Base-by-base conservation (phyloP, 2,329 filamentous ascomycete genomes). In the Clonostachys byssicola region DNA sequence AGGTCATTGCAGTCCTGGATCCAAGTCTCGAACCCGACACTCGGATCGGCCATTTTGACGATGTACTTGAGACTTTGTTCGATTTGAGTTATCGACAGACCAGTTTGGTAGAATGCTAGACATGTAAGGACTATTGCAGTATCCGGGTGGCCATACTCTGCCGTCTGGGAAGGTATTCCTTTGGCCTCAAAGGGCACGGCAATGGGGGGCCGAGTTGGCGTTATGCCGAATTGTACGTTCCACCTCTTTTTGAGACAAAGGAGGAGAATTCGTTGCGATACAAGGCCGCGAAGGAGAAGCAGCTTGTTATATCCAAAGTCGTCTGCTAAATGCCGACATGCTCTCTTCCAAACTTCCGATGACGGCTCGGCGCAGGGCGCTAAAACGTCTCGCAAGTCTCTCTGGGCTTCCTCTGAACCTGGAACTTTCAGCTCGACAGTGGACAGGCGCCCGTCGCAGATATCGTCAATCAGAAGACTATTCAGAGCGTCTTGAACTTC, bases 111-210 rank as follows among this genome's bases (percentile, higher is more conserved):
- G 56, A 77, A 81, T 2, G 66, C 72, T 0, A 85, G 59, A 2
- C 65, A 78, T 0, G 82, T 85, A 1, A 86, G 59, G 0, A 73
- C 47, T 13, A 85, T 77, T 1, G 77, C 70, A 0, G 78, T 72
- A 40, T 86, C 83, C 0, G 80, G 78, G 36, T 86, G 80, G 12
- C 80, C 81, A 54, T 83, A 86, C 51, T 86, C 81, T 0, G 81
- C 75, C 4, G 77, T 68, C 1, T 69, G 60, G 0, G 76, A 67
- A 0, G 81, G 82, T 4, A 54, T 72, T 44, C 82, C 81, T 47
- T 86, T 86, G 0, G 80, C 80, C 9, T 69, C 68, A 51, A 75
- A 87, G 0, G 81, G 83, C 0, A 87, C 78, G 0, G 77, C 76
- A 0, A 86, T 68, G 44, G 59, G 65, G 0, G 73, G 78, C 1